Conservation (phyloP, 1,139 yeast genomes). For the Citeromyces hawaiiensis region DNA sequence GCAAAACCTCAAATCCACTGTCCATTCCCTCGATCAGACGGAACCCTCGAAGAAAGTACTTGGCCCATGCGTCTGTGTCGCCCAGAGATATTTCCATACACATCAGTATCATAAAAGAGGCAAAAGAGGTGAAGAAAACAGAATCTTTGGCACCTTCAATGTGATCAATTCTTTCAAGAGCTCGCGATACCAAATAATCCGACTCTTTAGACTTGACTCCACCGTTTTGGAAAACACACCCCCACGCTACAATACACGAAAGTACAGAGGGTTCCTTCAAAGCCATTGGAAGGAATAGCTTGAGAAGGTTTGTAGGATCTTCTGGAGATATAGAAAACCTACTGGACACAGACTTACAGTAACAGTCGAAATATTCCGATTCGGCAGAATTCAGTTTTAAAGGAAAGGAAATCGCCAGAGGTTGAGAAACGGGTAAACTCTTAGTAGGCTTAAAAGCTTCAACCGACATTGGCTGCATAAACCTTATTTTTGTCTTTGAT, state of each 20-base stretch:
- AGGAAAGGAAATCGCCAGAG: background rate
- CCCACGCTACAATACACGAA: conserved; percentile 20
- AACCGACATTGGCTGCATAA: background rate
- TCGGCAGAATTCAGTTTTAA: background rate
- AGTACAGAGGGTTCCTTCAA: conserved; percentile 17
- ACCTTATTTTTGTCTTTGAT: background rate
- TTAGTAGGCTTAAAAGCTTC: background rate
- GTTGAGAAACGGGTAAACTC: background rate
- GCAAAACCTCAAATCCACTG: conserved; percentile 13
- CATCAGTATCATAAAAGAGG: conserved; percentile 19
- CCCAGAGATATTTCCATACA: conserved; percentile 23
- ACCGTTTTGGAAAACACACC: conserved; percentile 12
- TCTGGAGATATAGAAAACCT: conserved; percentile 19
- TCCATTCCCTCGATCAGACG: conserved; percentile 19
- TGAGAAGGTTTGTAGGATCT: conserved; percentile 18
- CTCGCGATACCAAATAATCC: conserved; percentile 7
- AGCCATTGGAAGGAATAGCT: conserved; percentile 21
- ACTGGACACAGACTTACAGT: conserved; percentile 18
- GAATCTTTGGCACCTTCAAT: background rate
- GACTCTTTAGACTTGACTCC: conserved; percentile 5
- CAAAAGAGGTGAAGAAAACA: conserved; percentile 16
- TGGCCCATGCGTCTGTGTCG: conserved; percentile 20
- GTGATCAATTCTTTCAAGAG: background rate
- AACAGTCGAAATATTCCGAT: conserved; percentile 16
- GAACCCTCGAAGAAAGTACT: conserved; percentile 18